Evolutionary conservation across 768 basidiomycete genomes (phyloP).

Genomic region (Dioszegia aurantiaca): DNA sequence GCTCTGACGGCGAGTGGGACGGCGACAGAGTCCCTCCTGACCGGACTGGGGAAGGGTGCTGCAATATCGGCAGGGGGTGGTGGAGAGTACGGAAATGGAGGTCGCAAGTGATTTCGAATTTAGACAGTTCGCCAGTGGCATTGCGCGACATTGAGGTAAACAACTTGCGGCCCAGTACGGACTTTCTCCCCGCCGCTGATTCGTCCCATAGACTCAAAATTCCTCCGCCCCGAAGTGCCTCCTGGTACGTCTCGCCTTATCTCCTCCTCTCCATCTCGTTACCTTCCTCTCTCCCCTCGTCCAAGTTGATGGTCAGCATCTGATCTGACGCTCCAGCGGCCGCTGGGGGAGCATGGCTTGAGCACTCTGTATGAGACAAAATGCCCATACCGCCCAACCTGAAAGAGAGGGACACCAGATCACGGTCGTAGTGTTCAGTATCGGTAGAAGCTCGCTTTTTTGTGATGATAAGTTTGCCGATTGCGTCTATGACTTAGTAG

Average conservation of each 20-base stretch:
- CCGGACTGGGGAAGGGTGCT: background rate
- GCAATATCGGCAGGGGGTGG: background rate
- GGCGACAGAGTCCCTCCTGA: background rate
- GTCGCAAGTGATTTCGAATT: conserved; percentile 1
- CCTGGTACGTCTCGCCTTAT: background rate
- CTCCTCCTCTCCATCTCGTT: background rate
- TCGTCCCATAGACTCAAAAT: no score
- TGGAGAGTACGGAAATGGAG: background rate
- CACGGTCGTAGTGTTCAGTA: no score
- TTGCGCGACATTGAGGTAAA: background rate
- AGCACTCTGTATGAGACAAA: background rate
- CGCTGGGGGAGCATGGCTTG: background rate
- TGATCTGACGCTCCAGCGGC: background rate
- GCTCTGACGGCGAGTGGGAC: background rate
- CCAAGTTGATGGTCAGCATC: background rate
- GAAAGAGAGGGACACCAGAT: no score
- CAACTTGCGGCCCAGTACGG: background rate
- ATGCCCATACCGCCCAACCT: conserved; percentile 2
- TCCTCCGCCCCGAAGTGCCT: background rate
- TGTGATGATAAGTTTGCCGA: no score
- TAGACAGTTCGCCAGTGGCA: background rate
- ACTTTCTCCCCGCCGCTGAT: background rate
- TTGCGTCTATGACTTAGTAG: no score
- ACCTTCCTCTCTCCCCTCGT: background rate
- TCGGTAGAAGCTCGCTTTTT: no score